These are phyloP conservation scores for Paraglomus occultum DNA, from an alignment of 192 early-diverging fungal species.

Conservation along the genomic window DNA sequence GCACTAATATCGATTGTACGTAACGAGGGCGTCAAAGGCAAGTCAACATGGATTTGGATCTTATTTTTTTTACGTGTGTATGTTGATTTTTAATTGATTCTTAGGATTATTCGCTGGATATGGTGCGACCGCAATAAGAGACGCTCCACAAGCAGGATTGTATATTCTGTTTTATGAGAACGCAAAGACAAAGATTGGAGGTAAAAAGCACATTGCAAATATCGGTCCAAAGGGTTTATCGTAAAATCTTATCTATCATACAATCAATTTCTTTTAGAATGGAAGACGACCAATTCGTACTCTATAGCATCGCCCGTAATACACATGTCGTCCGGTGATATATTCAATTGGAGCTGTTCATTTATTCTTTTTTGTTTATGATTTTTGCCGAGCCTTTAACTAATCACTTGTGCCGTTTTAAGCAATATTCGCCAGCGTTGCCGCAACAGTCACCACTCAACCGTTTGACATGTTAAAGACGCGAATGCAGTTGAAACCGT, in stretches of 20 bases:
- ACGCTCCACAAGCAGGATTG: slow-evolving; percentile 88
- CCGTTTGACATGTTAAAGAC: slow-evolving; percentile 96
- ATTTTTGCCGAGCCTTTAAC: not conserved
- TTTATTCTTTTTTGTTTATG: not conserved
- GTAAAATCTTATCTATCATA: slow-evolving; percentile 4
- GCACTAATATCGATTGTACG: slow-evolving; percentile 68
- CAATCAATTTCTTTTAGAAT: slow-evolving; percentile 9
- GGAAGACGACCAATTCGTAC: slow-evolving; percentile 29
- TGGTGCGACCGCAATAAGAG: slow-evolving; percentile 82
- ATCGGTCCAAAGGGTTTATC: not conserved
- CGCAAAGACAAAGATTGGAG: slow-evolving; percentile 52
- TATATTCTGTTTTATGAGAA: slow-evolving; percentile 89
- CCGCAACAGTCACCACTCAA: slow-evolving; percentile 80
- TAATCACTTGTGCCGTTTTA: not conserved
- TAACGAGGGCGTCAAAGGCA: slow-evolving; percentile 65
- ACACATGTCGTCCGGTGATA: slow-evolving; percentile 57
- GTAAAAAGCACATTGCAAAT: slow-evolving; percentile 31
- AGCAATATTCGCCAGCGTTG: slow-evolving; percentile 65
- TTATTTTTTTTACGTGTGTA: not conserved
- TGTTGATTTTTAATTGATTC: not conserved
- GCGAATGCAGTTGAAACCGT: slow-evolving; percentile 85
- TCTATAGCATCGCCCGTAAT: slow-evolving; percentile 50
- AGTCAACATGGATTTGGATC: not conserved
- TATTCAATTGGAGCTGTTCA: not conserved
- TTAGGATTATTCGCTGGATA: slow-evolving; percentile 83